Conservation (phyloP, 768 basidiomycete genomes). For the Termitomyces sp. region DNA sequence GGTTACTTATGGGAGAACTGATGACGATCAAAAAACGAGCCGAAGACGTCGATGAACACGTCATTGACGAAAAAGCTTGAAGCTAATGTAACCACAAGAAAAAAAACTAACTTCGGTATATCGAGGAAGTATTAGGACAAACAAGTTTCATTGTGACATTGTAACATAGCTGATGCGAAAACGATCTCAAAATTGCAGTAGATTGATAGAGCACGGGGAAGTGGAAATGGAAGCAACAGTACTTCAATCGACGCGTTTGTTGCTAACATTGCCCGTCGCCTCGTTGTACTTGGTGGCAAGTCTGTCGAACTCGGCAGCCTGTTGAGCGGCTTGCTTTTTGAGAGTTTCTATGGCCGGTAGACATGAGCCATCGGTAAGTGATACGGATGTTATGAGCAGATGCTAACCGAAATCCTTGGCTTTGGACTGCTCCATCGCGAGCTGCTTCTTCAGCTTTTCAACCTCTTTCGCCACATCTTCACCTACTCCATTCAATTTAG, state of each 20-base stretch:
- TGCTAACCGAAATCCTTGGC: constrained; percentile 57
- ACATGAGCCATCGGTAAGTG: neutral
- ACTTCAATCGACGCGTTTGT: constrained; percentile 63
- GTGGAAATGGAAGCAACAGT: neutral
- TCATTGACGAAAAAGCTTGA: neutral
- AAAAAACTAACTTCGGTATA: neutral
- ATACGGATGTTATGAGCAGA: neutral
- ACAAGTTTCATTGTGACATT: neutral
- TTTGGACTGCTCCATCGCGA: constrained; percentile 52
- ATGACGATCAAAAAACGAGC: neutral
- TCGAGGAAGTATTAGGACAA: neutral
- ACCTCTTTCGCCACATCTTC: constrained; percentile 50
- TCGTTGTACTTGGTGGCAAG: constrained; percentile 75
- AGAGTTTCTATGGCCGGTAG: constrained; percentile 48
- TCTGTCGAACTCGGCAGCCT: constrained; percentile 76
- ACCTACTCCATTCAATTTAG: constrained; percentile 7
- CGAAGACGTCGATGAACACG: neutral
- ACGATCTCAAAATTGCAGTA: neutral
- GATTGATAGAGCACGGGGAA: neutral
- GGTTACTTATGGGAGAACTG: constrained; percentile 7
- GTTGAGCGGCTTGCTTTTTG: constrained; percentile 77
- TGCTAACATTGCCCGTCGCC: constrained; percentile 46
- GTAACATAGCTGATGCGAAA: neutral
- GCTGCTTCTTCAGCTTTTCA: constrained; percentile 61
- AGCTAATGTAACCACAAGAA: neutral